These are phyloP conservation scores for Ascochyta fabae DNA, from an alignment of 2,329 filamentous ascomycete genomes.

Conservation along the genomic window DNA sequence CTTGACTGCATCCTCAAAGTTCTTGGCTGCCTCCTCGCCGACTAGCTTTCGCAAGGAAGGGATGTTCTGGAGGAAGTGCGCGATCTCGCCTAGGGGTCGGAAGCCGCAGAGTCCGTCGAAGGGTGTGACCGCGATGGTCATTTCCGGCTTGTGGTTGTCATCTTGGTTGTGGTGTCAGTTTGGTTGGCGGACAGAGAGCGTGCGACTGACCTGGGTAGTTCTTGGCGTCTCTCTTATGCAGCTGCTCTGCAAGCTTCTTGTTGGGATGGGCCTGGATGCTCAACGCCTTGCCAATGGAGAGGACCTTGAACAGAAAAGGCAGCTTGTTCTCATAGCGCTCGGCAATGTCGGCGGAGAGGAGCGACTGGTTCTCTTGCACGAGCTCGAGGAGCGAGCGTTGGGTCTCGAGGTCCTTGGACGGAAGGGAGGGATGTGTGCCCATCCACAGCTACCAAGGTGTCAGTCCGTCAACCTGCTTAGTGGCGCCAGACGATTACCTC, in stretches of 20 bases:
- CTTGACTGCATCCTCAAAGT: slow-evolving; percentile 56
- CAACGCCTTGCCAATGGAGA: slow-evolving; percentile 93
- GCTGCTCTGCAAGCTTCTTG: slow-evolving; percentile 88
- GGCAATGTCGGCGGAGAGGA: slow-evolving; percentile 76
- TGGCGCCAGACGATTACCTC: slow-evolving; percentile 66
- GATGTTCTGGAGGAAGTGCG: slow-evolving; percentile 77
- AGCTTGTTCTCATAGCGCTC: slow-evolving; percentile 81
- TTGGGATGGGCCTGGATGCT: slow-evolving; percentile 98
- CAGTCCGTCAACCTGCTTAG: slow-evolving; percentile 16
- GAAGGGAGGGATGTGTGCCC: slow-evolving; percentile 96
- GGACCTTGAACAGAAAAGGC: slow-evolving; percentile 96
- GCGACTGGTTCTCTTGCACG: slow-evolving; percentile 81
- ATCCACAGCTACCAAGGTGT: slow-evolving; percentile 82
- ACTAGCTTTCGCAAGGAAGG: slow-evolving; percentile 58
- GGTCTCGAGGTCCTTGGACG: slow-evolving; percentile 85
- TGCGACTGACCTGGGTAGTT: slow-evolving; percentile 75
- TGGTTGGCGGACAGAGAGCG: neutral
- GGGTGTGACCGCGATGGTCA: slow-evolving; percentile 96
- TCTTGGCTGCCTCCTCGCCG: slow-evolving; percentile 55
- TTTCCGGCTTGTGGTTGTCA: slow-evolving; percentile 99
- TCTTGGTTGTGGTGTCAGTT: slow-evolving; percentile 52
- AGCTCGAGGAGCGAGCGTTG: slow-evolving; percentile 86
- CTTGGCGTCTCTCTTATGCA: slow-evolving; percentile 84
- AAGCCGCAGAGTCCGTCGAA: slow-evolving; percentile 98
- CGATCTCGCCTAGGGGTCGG: slow-evolving; percentile 83